phyloP scores from a whole-genome alignment of 23 red algal species.

The Gracilaria gracilis region DNA sequence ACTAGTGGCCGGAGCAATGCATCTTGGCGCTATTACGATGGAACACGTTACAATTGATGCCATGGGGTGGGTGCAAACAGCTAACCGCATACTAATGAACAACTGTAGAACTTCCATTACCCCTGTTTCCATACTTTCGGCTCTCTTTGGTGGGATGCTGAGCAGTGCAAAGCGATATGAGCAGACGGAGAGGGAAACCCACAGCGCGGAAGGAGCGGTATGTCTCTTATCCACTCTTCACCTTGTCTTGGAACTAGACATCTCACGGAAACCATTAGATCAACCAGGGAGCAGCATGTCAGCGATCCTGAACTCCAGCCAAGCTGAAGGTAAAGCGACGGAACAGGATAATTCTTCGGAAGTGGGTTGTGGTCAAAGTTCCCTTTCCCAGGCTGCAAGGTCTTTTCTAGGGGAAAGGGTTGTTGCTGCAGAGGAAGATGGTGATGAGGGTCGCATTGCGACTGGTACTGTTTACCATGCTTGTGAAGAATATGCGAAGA shows the following conservation, averaged over 20 bases:
- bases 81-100: conserved; percentile 63
- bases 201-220: conserved; percentile 38
- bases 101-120: conserved; percentile 45
- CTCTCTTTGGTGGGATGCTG: conserved; percentile 71
- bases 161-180: conserved; percentile 59
- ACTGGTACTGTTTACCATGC: conserved; percentile 66
- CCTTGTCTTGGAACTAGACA: conserved; percentile 40
- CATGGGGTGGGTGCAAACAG: conserved; percentile 59
- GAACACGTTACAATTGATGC: conserved; percentile 68
- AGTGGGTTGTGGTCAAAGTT: background rate
- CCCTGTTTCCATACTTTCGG: conserved; percentile 58
- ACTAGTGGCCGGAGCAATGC: conserved; percentile 66
- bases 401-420: conserved; percentile 75
- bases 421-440: conserved; percentile 68
- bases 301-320: background rate
- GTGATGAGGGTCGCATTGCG: conserved; percentile 74
- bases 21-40: conserved; percentile 61
- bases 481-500: conserved; percentile 71
- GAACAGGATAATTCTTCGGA: background rate
- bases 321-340: background rate
- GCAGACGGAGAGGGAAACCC: conserved; percentile 47
- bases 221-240: conserved; percentile 59
- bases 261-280: conserved; percentile 5
- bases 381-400: conserved; percentile 58
- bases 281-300: background rate